A percentile compares a stretch with the other conserved stretches of the same genome.
These are phyloP conservation scores for Didymosphaeria variabile DNA, from an alignment of 2,329 filamentous ascomycete genomes.

Conservation along the genomic window DNA sequence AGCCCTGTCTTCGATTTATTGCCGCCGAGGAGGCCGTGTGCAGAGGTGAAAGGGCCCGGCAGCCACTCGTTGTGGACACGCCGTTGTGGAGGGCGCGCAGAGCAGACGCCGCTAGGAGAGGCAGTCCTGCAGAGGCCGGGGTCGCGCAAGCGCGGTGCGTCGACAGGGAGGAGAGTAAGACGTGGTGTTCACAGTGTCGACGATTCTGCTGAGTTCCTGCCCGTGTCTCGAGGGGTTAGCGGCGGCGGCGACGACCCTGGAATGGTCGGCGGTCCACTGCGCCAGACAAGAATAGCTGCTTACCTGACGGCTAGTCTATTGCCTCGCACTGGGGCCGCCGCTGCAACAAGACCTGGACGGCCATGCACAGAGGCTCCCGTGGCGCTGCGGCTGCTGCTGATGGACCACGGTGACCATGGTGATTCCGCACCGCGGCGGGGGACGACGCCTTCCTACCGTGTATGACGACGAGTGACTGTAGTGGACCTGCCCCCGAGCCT, in stretches of 20 bases:
- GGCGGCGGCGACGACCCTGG: slow-evolving; percentile 9
- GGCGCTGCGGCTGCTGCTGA: no score
- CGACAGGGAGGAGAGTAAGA: not conserved
- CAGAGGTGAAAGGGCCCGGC: not conserved
- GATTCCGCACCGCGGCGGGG: no score
- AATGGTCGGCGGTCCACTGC: not conserved
- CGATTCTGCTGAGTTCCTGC: no score
- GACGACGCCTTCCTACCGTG: not conserved
- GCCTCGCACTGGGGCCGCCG: slow-evolving; percentile 11
- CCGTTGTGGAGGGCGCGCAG: not conserved
- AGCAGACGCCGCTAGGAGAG: slow-evolving; percentile 2
- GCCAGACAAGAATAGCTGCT: slow-evolving; percentile 3
- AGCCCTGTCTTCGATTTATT: not conserved
- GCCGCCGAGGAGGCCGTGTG: not conserved
- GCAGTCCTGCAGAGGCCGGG: slow-evolving; percentile 1
- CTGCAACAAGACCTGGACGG: not conserved
- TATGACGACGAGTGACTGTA: no score
- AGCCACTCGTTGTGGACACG: not conserved
- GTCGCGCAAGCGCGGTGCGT: not conserved
- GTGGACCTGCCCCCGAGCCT: no score
- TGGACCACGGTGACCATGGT: no score
- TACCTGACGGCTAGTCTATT: slow-evolving; percentile 10
- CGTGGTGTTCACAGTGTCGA: no score
- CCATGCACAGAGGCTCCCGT: no score
- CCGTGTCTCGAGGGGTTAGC: not conserved